Conservation (phyloP, 768 basidiomycete genomes). For the Lentinula detonsa region DNA sequence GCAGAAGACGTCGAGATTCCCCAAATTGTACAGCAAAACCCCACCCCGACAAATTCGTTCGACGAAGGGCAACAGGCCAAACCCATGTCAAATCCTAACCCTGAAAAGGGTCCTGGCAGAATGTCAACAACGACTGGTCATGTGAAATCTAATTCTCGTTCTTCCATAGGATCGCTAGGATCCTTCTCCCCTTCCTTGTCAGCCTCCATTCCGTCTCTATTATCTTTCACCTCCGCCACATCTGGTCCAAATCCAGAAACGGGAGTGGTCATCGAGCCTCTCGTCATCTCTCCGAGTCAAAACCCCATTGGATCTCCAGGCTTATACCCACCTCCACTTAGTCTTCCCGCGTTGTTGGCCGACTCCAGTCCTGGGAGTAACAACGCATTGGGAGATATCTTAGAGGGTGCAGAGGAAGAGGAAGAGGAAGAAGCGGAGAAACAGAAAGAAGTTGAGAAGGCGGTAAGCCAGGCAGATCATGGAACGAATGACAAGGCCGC, state of each 20-base stretch:
- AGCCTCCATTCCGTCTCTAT: constrained; percentile 9
- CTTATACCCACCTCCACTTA: constrained; percentile 29
- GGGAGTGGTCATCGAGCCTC: constrained; percentile 42
- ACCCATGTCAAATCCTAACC: background rate
- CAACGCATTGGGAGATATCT: constrained; percentile 48
- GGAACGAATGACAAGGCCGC: background rate
- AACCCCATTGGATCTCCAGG: constrained; percentile 6
- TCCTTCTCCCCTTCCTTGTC: constrained; percentile 3
- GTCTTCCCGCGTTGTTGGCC: constrained; percentile 22
- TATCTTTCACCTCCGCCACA: constrained; percentile 12
- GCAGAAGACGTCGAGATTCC: background rate
- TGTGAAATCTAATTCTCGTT: background rate
- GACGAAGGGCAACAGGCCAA: background rate
- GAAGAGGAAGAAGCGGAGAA: constrained; percentile 33
- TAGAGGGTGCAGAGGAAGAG: constrained; percentile 52
- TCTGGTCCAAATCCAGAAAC: constrained; percentile 3
- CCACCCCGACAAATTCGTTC: background rate
- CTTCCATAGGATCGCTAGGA: background rate
- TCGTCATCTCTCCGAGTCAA: constrained; percentile 33
- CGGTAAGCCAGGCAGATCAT: constrained; percentile 10
- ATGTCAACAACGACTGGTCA: background rate
- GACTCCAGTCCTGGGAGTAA: background rate
- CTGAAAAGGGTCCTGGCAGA: background rate
- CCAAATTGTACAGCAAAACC: background rate
- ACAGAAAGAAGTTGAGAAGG: constrained; percentile 11